These are phyloP conservation scores for Linum usitatissimum DNA, from an alignment of 345 rosid genomes.

Conservation along the genomic window DNA sequence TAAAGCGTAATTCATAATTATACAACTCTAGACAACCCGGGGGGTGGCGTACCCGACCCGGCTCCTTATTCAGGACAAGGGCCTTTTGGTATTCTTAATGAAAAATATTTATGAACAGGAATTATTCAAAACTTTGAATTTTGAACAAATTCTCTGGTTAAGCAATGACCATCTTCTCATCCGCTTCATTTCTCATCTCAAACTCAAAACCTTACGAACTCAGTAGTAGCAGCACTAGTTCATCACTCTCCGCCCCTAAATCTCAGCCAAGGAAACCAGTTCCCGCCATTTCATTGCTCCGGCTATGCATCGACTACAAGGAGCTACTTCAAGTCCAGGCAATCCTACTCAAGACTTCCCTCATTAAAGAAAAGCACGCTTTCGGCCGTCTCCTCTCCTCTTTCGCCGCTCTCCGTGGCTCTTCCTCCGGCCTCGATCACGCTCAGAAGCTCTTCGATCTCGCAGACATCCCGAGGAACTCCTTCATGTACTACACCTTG, in stretches of 20 bases:
- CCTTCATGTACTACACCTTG: slow-evolving; percentile 14
- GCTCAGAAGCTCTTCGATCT: slow-evolving; percentile 13
- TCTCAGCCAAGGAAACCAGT: slow-evolving; percentile 8
- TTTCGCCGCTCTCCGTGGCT: slow-evolving; percentile 8
- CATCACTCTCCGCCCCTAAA: not conserved
- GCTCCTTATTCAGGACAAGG: too few relatives aligned
- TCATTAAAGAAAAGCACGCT: slow-evolving; percentile 15
- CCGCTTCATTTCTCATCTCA: slow-evolving; percentile 5
- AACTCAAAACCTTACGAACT: not conserved
- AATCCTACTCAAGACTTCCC: slow-evolving; percentile 16
- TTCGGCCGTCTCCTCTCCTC: slow-evolving; percentile 17
- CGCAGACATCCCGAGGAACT: slow-evolving; percentile 3
- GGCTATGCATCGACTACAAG: slow-evolving; percentile 1
- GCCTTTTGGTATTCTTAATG: too few relatives aligned
- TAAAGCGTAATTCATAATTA: too few relatives aligned
- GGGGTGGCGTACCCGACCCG: too few relatives aligned
- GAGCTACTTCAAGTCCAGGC: slow-evolving; percentile 15
- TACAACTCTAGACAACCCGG: too few relatives aligned
- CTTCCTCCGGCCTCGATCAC: slow-evolving; percentile 7
- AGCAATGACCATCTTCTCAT: slow-evolving; percentile 7
- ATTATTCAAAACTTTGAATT: too few relatives aligned
- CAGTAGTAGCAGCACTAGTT: slow-evolving; percentile 5
- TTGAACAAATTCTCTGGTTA: not conserved
- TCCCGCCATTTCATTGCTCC: slow-evolving; percentile 13
- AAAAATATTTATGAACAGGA: too few relatives aligned